Evolutionary conservation across 2,329 filamentous ascomycete species (phyloP).

Genomic region (Capronia epimyces): DNA sequence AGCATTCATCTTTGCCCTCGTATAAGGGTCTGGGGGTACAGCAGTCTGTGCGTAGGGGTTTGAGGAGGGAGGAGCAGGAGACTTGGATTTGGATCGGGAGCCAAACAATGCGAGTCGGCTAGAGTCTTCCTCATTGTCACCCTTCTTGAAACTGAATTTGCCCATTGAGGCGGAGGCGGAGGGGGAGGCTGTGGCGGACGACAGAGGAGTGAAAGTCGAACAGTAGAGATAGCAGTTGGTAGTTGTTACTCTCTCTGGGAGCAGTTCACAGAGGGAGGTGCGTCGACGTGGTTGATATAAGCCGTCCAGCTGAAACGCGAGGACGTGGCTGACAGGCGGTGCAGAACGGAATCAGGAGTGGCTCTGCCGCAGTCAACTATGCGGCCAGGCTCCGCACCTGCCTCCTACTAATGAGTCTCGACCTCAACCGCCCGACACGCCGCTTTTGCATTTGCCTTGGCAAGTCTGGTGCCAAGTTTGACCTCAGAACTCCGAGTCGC

Average conservation of each 20-base stretch:
- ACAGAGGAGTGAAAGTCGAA: not conserved
- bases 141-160: conserved; percentile 49
- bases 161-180: conserved; percentile 33
- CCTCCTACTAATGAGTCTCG: not conserved
- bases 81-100: conserved; percentile 51
- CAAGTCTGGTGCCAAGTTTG: conserved; percentile 9
- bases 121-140: conserved; percentile 47
- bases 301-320: conserved; percentile 24
- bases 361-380: not conserved
- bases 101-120: conserved; percentile 57
- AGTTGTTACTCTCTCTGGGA: not conserved
- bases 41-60: conserved; percentile 56
- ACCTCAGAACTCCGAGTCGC: too few species aligned
- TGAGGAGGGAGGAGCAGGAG: conserved; percentile 42
- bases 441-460: conserved; percentile 10
- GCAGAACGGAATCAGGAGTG: conserved; percentile 1
- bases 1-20: conserved; percentile 43
- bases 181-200: not conserved
- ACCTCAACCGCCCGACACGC: not conserved
- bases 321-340: conserved; percentile 17
- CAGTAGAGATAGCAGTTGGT: not conserved
- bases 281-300: conserved; percentile 4
- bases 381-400: conserved; percentile 1
- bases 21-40: conserved; percentile 50
- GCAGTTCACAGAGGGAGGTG: not conserved